A percentile compares a stretch with the other conserved stretches of the same genome.
These are phyloP conservation scores for Fusarium falciforme DNA, from an alignment of 2,329 filamentous ascomycete genomes.

Conservation along the genomic window DNA sequence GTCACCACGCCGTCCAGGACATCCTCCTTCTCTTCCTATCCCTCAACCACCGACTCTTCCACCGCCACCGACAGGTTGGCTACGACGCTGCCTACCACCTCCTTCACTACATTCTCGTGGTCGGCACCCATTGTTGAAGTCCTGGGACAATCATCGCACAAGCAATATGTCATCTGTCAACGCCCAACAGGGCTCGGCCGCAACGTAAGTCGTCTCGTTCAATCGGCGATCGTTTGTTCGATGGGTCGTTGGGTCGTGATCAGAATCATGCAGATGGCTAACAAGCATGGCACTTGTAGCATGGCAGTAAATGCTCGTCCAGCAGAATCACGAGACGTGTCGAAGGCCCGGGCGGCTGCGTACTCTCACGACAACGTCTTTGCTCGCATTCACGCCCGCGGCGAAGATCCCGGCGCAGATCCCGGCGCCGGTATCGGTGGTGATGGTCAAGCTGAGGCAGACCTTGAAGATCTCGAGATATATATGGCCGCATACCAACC, in stretches of 20 bases:
- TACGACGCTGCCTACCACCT: background rate
- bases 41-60: background rate
- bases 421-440: background rate
- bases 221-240: background rate
- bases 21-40: background rate
- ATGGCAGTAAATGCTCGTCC: background rate
- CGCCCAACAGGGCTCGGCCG: conserved; percentile 21
- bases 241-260: background rate
- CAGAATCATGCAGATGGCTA: conserved; percentile 3
- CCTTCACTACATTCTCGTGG: background rate
- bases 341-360: background rate
- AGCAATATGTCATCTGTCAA: conserved; percentile 21
- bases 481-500: conserved; percentile 3
- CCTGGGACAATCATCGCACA: background rate
- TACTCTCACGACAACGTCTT: conserved; percentile 8
- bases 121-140: background rate
- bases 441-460: background rate
- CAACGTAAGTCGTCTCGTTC: conserved; percentile 14
- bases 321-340: conserved; percentile 4
- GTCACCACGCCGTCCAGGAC: background rate
- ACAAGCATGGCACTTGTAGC: conserved; percentile 10
- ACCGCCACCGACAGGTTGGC: background rate
- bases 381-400: conserved; percentile 1
- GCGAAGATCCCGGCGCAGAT: background rate
- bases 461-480: conserved; percentile 5